Base-by-base conservation (phyloP, 148 eudicot genomes). In the Silene latifolia region DNA sequence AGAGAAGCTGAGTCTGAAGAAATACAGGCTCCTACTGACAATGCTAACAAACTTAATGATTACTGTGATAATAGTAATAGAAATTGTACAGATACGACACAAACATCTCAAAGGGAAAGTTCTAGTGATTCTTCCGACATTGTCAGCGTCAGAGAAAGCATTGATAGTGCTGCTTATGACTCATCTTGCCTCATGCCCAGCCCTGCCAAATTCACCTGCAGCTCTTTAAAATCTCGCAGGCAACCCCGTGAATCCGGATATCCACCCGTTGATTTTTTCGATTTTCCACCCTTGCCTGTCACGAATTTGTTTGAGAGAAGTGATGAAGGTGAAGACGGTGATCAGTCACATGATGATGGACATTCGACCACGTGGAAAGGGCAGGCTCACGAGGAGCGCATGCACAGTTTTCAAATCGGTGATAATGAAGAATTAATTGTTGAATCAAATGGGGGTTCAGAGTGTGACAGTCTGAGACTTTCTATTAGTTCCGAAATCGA, bases 281-380 rank as follows among this genome's bases (percentile, higher is more conserved):
- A 87, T 79, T 93, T 93, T 83, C 97, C 98, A 69, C 89, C 95
- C 54, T 87, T 94, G 80, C 97, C 96, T 12, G 88, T 89, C 76
- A 94, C 93, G 17, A 74, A 94, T 87, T 84, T 91, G 82, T 94
- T 91, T 84, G 88, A 88, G 71, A 89, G 82, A 72, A 77, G 80
- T 64, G 83, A 72, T 66, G 76, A 82, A 72, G 80, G 82, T 78
- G 81, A 79, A n/a, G 80, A 83, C 68, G 88, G 64, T 64, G 63
- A 74, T 48, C 84, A 81, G 58, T 78, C 83, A 61, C 83, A 75
- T 47, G 87, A 83, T 70, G 83, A 74, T 51, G 84, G 82, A 69
- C 72, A 29, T 77, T 87, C 87, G 32, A 61, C 82, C 48, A 82
- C 79, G 47, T 84, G 84, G 65, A 83, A 84, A 63, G 59, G 76